Evolutionary conservation across 495 filamentous ascomycete genomes (phyloP).

Genomic region (Hypoxylon crocopeplum): DNA sequence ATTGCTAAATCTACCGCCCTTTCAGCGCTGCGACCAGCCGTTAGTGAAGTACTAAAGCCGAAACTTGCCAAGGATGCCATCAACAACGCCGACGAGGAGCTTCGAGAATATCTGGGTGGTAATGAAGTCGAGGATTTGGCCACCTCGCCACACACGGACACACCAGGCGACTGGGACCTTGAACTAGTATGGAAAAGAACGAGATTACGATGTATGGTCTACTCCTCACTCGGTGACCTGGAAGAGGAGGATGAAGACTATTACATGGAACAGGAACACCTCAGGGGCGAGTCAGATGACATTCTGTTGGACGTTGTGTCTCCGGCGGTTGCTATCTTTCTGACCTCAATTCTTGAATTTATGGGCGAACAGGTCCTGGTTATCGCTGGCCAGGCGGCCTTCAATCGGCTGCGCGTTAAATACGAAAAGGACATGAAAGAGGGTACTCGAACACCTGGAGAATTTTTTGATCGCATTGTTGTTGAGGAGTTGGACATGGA

Average conservation of each 20-base stretch:
- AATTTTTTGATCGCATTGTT: slow-evolving; percentile 66
- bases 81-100: slow-evolving; percentile 85
- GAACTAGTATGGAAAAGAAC: slow-evolving; percentile 90
- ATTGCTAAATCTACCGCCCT: slow-evolving; percentile 83
- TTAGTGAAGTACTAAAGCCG: slow-evolving; percentile 86
- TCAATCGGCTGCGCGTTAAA: slow-evolving; percentile 66
- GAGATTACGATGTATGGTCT: slow-evolving; percentile 94
- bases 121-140: slow-evolving; percentile 73
- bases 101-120: slow-evolving; percentile 84
- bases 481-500: slow-evolving; percentile 95
- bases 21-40: slow-evolving; percentile 76
- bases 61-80: slow-evolving; percentile 89
- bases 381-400: slow-evolving; percentile 88
- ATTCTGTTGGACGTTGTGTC: slow-evolving; percentile 74
- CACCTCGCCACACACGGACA: slow-evolving; percentile 60
- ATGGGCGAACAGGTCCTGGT: slow-evolving; percentile 89
- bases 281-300: slow-evolving; percentile 62
- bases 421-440: slow-evolving; percentile 59
- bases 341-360: slow-evolving; percentile 93
- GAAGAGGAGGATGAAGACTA: slow-evolving; percentile 97
- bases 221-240: slow-evolving; percentile 94
- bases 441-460: slow-evolving; percentile 47
- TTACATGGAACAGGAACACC: slow-evolving; percentile 74
- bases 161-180: slow-evolving; percentile 75
- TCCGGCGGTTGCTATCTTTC: slow-evolving; percentile 91